Conservation (phyloP, 2,329 filamentous ascomycete species). For the Penicillium decumbens region DNA sequence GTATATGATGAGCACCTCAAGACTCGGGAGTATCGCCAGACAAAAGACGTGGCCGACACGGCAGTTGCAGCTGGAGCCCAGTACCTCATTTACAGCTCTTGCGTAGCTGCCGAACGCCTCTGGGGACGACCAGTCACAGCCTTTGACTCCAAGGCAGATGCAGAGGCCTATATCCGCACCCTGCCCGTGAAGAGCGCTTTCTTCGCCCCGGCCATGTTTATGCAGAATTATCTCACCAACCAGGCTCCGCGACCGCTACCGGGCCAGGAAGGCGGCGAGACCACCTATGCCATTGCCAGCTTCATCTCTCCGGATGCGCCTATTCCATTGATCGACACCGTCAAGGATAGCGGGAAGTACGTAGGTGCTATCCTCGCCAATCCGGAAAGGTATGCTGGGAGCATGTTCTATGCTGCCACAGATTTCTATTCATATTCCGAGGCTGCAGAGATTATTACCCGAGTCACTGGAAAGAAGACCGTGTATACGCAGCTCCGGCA, state of each 20-base stretch:
- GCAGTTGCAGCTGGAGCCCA: constrained; percentile 34
- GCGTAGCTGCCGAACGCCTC: constrained; percentile 27
- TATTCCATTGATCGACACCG: constrained; percentile 35
- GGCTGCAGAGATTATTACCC: constrained; percentile 31
- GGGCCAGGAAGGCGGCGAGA: constrained; percentile 22
- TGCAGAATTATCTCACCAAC: constrained; percentile 46
- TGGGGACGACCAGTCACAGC: constrained; percentile 39
- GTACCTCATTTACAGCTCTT: constrained; percentile 43
- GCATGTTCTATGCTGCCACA: constrained; percentile 34
- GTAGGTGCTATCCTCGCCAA: constrained; percentile 37
- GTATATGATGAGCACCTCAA: constrained; percentile 31
- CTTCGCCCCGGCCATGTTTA: constrained; percentile 53
- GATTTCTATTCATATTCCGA: constrained; percentile 31
- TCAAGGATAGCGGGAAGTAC: constrained; percentile 36
- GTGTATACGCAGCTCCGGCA: constrained; percentile 28
- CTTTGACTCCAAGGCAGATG: constrained; percentile 56
- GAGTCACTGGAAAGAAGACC: constrained; percentile 36
- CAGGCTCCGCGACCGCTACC: constrained; percentile 18
- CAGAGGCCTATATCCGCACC: constrained; percentile 52
- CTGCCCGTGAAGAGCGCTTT: constrained; percentile 51
- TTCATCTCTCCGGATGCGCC: constrained; percentile 17
- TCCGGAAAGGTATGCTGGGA: constrained; percentile 35
- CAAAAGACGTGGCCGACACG: constrained; percentile 39
- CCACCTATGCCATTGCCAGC: constrained; percentile 21
- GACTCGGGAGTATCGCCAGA: constrained; percentile 30